Percentiles rank a stretch among this genome's conserved stretches.
Conservation (phyloP, 169 alveolate species). For the Cryptosporidium meleagridis region DNA sequence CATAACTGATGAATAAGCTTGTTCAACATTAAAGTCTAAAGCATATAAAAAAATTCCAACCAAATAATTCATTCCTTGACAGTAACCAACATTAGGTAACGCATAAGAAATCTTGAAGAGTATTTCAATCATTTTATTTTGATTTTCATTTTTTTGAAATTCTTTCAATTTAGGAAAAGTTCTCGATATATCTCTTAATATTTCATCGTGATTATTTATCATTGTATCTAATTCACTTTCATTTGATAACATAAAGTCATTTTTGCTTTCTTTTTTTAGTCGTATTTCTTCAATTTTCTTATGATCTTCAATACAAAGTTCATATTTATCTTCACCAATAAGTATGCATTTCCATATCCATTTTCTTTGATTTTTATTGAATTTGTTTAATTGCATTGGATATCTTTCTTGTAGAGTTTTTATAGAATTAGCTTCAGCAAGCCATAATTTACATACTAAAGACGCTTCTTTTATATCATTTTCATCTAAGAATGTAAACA, state of each 20-base stretch:
- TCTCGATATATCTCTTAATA: conserved; percentile 38
- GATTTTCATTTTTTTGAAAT: conserved; percentile 32
- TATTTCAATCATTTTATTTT: conserved; percentile 15
- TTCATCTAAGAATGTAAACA: conserved; percentile 30
- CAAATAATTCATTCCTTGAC: conserved; percentile 71
- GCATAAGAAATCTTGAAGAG: conserved; percentile 54
- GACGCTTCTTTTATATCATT: conserved; percentile 47
- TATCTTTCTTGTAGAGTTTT: conserved; percentile 25
- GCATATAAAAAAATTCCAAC: conserved; percentile 54
- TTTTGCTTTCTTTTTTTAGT: neutral
- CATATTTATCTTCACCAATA: conserved; percentile 50
- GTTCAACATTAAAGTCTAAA: conserved; percentile 32
- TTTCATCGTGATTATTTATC: conserved; percentile 23
- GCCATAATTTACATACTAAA: conserved; percentile 63
- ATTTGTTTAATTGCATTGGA: conserved; percentile 29
- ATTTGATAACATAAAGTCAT: neutral
- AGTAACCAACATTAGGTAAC: conserved; percentile 62
- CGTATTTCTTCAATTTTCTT: neutral
- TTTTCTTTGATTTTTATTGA: conserved; percentile 11
- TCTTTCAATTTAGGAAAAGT: conserved; percentile 54
- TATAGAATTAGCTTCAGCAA: conserved; percentile 61
- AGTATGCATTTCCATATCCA: conserved; percentile 63
- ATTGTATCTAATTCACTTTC: conserved; percentile 2
- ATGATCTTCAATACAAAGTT: neutral
- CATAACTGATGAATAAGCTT: conserved; percentile 46